Evolutionary conservation across 257 asterid species (phyloP).

Genomic region (Fraxinus anomala): DNA sequence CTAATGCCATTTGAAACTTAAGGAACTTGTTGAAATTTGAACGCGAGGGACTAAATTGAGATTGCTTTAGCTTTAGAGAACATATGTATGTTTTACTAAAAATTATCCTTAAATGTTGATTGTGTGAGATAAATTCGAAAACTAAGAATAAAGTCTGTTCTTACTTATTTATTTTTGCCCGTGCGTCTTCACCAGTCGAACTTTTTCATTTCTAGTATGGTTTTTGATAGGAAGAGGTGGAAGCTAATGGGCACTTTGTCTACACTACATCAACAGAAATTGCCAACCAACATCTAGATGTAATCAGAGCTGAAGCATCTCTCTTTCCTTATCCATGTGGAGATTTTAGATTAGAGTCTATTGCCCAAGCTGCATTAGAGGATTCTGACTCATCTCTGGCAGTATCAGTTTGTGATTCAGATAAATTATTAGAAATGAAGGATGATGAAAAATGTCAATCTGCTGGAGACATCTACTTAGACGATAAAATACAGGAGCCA

Average conservation of each 20-base stretch:
- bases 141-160: not conserved
- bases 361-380: slow-evolving; percentile 33
- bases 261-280: slow-evolving; percentile 39
- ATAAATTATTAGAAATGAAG: slow-evolving; percentile 35
- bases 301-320: slow-evolving; percentile 36
- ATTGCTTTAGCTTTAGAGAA: not conserved
- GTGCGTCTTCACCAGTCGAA: not conserved
- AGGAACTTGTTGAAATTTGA: no score
- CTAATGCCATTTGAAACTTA: no score
- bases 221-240: slow-evolving; percentile 50
- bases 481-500: slow-evolving; percentile 31
- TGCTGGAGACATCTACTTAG: slow-evolving; percentile 26
- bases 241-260: slow-evolving; percentile 36
- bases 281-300: slow-evolving; percentile 41
- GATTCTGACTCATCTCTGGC: slow-evolving; percentile 35
- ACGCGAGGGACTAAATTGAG: no score
- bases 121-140: not conserved
- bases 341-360: slow-evolving; percentile 38
- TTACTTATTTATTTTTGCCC: slow-evolving; percentile 4
- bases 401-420: slow-evolving; percentile 38
- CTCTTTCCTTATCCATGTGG: slow-evolving; percentile 42
- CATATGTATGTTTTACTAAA: not conserved
- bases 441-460: slow-evolving; percentile 31
- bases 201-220: not conserved
- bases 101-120: not conserved